These are phyloP conservation scores for Raffaelea albimanens DNA, from an alignment of 2,329 filamentous ascomycete genomes.

Conservation along the genomic window DNA sequence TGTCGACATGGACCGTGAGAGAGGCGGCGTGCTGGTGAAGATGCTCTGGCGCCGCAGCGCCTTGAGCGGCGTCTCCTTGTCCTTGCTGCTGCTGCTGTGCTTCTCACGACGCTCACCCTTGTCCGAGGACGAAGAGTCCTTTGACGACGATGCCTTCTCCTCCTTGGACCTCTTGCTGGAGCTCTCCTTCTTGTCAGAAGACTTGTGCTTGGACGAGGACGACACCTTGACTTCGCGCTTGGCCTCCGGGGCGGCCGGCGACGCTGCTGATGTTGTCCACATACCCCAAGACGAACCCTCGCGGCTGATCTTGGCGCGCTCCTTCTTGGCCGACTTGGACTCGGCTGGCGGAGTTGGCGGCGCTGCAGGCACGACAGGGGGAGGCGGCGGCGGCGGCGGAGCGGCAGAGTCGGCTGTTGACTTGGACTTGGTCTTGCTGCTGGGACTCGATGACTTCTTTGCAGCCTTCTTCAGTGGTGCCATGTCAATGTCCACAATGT, in stretches of 20 bases:
- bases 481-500: conserved; percentile 42
- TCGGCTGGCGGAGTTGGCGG: conserved; percentile 44
- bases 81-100: conserved; percentile 12
- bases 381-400: not conserved
- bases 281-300: conserved; percentile 66
- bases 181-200: conserved; percentile 49
- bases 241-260: conserved; percentile 16
- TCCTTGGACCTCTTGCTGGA: conserved; percentile 43
- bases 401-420: too few species aligned
- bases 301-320: conserved; percentile 67
- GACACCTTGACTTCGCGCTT: conserved; percentile 45
- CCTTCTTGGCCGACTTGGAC: conserved; percentile 57
- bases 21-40: conserved; percentile 58
- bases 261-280: conserved; percentile 50
- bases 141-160: conserved; percentile 48
- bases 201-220: conserved; percentile 50
- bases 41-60: conserved; percentile 53
- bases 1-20: conserved; percentile 60
- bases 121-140: conserved; percentile 41
- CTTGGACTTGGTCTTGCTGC: conserved; percentile 31
- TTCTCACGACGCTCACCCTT: conserved; percentile 40
- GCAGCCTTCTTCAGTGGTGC: conserved; percentile 33
- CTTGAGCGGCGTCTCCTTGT: conserved; percentile 35
- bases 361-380: not conserved
- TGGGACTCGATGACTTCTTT: conserved; percentile 19